These are phyloP conservation scores for Xylaria sp. DNA, from an alignment of 2,329 filamentous ascomycete species.

Conservation along the genomic window DNA sequence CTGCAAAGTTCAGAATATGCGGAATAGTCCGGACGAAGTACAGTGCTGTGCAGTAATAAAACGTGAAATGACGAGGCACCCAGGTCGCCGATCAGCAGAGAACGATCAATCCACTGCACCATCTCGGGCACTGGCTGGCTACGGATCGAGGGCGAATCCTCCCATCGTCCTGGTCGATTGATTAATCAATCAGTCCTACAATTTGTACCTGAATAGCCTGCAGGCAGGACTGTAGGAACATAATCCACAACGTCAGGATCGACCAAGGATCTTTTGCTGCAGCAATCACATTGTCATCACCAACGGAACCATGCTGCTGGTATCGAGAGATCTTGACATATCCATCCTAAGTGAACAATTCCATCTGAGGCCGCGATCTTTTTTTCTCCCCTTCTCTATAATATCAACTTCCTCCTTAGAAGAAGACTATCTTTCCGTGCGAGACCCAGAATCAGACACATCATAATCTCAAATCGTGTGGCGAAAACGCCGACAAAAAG, in stretches of 20 bases:
- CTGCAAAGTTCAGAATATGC: background rate
- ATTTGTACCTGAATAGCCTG: background rate
- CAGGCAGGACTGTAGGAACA: background rate
- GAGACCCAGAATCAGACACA: background rate
- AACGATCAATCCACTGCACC: background rate
- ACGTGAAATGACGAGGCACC: background rate
- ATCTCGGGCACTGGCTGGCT: background rate
- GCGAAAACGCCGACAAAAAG: constrained; percentile 14
- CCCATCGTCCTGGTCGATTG: background rate
- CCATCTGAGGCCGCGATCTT: background rate
- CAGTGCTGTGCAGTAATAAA: background rate
- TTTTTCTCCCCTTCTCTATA: background rate
- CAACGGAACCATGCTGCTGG: constrained; percentile 5
- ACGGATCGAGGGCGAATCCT: background rate
- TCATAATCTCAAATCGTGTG: constrained; percentile 4
- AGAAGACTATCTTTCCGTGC: background rate
- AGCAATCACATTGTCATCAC: constrained; percentile 15
- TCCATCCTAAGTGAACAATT: background rate
- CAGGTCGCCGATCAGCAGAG: constrained; percentile 15
- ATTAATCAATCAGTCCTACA: constrained; percentile 7
- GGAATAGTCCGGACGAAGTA: constrained; percentile 3
- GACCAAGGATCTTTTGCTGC: constrained; percentile 6
- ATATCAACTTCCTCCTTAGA: background rate
- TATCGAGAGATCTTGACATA: background rate
- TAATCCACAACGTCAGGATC: constrained; percentile 1